Base-by-base conservation (phyloP, 75 land plant species). In the Adiantum capillusveneris region DNA sequence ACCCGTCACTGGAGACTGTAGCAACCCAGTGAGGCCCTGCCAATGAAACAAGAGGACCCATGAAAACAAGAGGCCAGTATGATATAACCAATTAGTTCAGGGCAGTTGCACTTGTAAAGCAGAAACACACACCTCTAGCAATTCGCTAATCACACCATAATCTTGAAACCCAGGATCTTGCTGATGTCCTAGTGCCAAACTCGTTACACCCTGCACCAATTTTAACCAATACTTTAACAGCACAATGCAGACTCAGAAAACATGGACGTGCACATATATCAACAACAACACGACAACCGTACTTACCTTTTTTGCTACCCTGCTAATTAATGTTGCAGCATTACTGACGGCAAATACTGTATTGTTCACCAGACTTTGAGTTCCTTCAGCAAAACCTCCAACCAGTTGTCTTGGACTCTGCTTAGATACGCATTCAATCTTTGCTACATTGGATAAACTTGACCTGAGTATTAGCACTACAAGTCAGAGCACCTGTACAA, bases 21-120 rank as follows among this genome's bases (percentile, higher is more conserved):
- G 93, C 2, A 95, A 74, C 34, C 99, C 99, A 53, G 99, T 95
- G 21, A 95, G 75, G 0, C 99, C 99, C 99, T 95, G 77, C 17
- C 49, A 46, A 7, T 17, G 14, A 2, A 46, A 46, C 2, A 20
- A 46, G n/a, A 6, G 5, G 7, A 39, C 12, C 7, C 7, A 39
- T 7, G 42, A 39, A 9, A 39, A 9, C 42, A 13, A 39, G 7
- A 39, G 13, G 42, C 13, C 12, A 39, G 42, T 9, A 13, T 9
- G 42, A 39, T 39, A 13, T 17, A 24, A 7, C 53, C 11, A 51
- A n/a, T n/a, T n/a, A n/a, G n/a, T n/a, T n/a, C n/a, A n/a, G n/a
- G n/a, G n/a, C n/a, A n/a, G 12, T 9, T 41, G 43, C 43, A 41
- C 14, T 41, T 14, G 14, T 41, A 9, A 14, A 41, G 43, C 9